These are phyloP conservation scores for Fusarium sp. DNA, from an alignment of 2,329 filamentous ascomycete genomes.

Conservation along the genomic window DNA sequence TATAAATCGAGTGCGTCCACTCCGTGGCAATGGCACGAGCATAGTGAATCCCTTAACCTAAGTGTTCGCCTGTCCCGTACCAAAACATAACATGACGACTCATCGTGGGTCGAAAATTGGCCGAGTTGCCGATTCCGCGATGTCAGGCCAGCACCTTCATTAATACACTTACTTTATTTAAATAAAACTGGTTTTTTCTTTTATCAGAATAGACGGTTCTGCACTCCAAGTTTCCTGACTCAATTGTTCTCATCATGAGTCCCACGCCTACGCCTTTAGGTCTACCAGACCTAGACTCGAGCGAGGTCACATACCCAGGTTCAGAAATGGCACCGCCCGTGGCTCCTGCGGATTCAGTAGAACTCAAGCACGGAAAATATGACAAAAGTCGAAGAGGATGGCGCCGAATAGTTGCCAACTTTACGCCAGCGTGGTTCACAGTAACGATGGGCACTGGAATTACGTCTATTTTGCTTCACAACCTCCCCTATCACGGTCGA, in stretches of 20 bases:
- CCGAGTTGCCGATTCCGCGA: conserved; percentile 27
- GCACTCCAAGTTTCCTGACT: not conserved
- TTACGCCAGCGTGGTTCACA: conserved; percentile 52
- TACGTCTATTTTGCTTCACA: conserved; percentile 68
- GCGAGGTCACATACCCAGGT: conserved; percentile 19
- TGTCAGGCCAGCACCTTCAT: conserved; percentile 14
- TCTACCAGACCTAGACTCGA: conserved; percentile 14
- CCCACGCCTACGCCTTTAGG: not conserved
- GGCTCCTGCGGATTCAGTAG: not conserved
- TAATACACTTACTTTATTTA: conserved; percentile 1
- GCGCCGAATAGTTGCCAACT: conserved; percentile 29
- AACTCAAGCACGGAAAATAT: not conserved
- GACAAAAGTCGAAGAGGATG: conserved; percentile 21
- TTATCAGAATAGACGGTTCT: not conserved
- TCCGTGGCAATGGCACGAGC: conserved; percentile 4
- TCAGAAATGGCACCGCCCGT: conserved; percentile 4
- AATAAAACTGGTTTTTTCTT: not conserved
- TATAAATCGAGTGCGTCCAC: conserved; percentile 14
- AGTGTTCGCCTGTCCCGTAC: too few relatives aligned
- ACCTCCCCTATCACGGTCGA: conserved; percentile 67
- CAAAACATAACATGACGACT: conserved; percentile 8
- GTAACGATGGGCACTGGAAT: conserved; percentile 75
- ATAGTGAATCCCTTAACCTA: not conserved
- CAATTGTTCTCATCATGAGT: conserved; percentile 14
- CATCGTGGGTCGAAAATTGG: conserved; percentile 24